phyloP scores from a whole-genome alignment of 2,329 filamentous ascomycete species.

The Xylaria sp. region DNA sequence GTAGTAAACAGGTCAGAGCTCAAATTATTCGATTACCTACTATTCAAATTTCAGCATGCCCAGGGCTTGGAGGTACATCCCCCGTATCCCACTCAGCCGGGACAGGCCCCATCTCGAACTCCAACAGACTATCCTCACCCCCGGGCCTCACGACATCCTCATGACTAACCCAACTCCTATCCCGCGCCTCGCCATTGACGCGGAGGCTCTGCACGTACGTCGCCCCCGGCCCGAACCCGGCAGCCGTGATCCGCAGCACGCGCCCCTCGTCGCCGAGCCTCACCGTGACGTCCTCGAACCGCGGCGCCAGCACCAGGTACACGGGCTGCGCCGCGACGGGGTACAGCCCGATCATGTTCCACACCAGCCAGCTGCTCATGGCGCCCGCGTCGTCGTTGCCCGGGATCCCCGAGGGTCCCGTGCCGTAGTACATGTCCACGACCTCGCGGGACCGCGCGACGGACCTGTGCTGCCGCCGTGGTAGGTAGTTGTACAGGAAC shows the following conservation, averaged over 20 bases:
- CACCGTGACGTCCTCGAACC: slow-evolving; percentile 53
- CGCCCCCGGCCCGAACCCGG: slow-evolving; percentile 46
- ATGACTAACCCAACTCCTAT: slow-evolving; percentile 59
- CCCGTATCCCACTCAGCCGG: slow-evolving; percentile 50
- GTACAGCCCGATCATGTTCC: slow-evolving; percentile 59
- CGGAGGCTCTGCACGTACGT: slow-evolving; percentile 56
- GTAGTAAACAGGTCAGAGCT: too few species aligned
- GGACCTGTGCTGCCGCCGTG: slow-evolving; percentile 51
- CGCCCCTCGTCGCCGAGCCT: slow-evolving; percentile 47
- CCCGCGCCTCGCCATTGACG: slow-evolving; percentile 55
- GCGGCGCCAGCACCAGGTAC: slow-evolving; percentile 54
- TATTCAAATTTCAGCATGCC: slow-evolving; percentile 19
- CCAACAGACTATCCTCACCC: slow-evolving; percentile 47
- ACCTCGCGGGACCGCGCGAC: slow-evolving; percentile 53
- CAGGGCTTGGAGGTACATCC: slow-evolving; percentile 50
- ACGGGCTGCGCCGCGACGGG: slow-evolving; percentile 60
- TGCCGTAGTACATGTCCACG: slow-evolving; percentile 52
- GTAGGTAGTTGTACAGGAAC: slow-evolving; percentile 60
- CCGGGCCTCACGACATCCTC: slow-evolving; percentile 46
- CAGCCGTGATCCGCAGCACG: slow-evolving; percentile 50
- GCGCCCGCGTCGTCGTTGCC: slow-evolving; percentile 62
- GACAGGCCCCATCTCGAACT: slow-evolving; percentile 49
- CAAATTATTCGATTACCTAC: neutral
- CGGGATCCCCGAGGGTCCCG: slow-evolving; percentile 51
- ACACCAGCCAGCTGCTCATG: slow-evolving; percentile 61